Evolutionary conservation across 805 yeast genomes (phyloP).

Genomic region (Zygotorulaspora danielsina): DNA sequence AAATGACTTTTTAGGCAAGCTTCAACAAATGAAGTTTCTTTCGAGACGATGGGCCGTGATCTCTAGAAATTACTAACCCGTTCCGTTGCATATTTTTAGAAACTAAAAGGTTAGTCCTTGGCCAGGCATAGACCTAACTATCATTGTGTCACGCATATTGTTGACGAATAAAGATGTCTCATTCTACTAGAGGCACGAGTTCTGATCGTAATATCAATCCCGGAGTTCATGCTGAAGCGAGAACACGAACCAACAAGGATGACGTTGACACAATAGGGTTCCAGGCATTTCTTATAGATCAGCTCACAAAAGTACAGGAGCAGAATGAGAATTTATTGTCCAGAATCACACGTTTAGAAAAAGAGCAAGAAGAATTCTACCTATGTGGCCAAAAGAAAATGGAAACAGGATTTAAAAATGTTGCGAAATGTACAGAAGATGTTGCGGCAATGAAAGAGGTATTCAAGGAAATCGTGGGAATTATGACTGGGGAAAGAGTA

Average conservation of each 20-base stretch:
- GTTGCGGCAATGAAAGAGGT: conserved; percentile 22
- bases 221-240: not conserved
- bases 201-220: too few species aligned
- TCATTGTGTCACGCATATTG: too few species aligned
- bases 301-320: conserved; percentile 22
- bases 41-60: too few species aligned
- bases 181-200: not conserved
- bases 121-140: too few species aligned
- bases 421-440: conserved; percentile 19
- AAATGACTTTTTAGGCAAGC: too few species aligned
- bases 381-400: conserved; percentile 15
- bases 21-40: too few species aligned
- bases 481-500: conserved; percentile 27
- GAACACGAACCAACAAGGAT: not conserved
- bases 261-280: conserved; percentile 3
- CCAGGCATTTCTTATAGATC: conserved; percentile 21
- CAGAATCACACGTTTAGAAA: conserved; percentile 17
- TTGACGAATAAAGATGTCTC: too few species aligned
- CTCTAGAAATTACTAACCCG: too few species aligned
- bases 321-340: conserved; percentile 18
- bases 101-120: too few species aligned
- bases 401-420: conserved; percentile 20
- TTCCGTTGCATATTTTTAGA: too few species aligned
- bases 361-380: conserved; percentile 27
- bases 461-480: conserved; percentile 28